These are phyloP conservation scores for Myotisia sp. DNA, from an alignment of 2,329 filamentous ascomycete genomes.

Conservation along the genomic window DNA sequence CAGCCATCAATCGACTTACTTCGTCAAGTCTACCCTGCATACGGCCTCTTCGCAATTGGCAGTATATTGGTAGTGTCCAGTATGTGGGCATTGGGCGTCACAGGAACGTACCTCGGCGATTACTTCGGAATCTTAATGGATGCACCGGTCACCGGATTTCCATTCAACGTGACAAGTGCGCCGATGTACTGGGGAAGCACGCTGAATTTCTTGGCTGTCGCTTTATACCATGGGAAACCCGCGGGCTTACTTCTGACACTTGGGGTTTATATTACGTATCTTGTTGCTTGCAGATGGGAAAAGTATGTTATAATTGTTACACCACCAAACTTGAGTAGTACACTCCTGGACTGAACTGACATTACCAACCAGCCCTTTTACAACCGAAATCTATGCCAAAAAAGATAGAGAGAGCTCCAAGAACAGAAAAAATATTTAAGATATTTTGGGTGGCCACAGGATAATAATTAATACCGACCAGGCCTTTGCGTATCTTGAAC, in stretches of 20 bases:
- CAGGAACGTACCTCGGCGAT: slow-evolving; percentile 90
- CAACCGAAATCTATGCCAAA: slow-evolving; percentile 81
- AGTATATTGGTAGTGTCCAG: slow-evolving; percentile 77
- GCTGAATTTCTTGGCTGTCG: slow-evolving; percentile 78
- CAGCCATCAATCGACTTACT: slow-evolving; percentile 65
- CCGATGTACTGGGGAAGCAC: slow-evolving; percentile 97
- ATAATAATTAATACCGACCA: too few relatives aligned
- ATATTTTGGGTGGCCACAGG: too few relatives aligned
- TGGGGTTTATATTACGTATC: slow-evolving; percentile 64
- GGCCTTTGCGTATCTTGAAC: too few relatives aligned
- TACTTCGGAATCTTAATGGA: slow-evolving; percentile 99
- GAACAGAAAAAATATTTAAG: too few relatives aligned
- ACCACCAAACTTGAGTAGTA: too few relatives aligned
- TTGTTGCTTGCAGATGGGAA: slow-evolving; percentile 69
- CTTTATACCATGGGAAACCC: slow-evolving; percentile 71
- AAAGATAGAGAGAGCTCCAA: slow-evolving; percentile 30
- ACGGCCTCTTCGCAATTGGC: slow-evolving; percentile 56
- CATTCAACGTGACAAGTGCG: slow-evolving; percentile 78
- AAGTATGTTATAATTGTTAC: slow-evolving; percentile 50
- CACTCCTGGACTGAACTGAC: too few relatives aligned
- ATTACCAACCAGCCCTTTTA: slow-evolving; percentile 55
- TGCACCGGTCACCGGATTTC: slow-evolving; percentile 81
- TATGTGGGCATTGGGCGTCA: slow-evolving; percentile 85
- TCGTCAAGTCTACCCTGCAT: slow-evolving; percentile 49
- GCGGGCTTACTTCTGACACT: slow-evolving; percentile 65